Base-by-base conservation (phyloP, 345 rosid genomes). In the Odontarrhena argentea region DNA sequence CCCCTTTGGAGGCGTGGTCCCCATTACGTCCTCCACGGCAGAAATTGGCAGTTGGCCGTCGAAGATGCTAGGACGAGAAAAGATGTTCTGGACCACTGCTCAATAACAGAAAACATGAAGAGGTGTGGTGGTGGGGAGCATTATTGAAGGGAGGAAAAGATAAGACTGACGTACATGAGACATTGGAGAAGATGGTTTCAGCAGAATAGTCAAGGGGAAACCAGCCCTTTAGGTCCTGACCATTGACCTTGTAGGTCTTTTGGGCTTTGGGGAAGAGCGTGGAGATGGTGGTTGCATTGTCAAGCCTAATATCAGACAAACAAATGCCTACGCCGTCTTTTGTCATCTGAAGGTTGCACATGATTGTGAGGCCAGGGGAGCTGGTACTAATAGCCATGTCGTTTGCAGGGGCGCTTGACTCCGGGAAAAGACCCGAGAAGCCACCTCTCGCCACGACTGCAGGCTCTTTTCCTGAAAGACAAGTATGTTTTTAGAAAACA, bases 361-460 rank as follows among this genome's bases (percentile, higher is more conserved):
- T 70, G 71, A 89, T 2, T 48, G 82, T 74, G 61, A 81, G 53
- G 1, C 70, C 76, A 1, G 80, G 40, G 1, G 74, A 9, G 69
- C 81, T 76, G 1, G 78, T 42, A 0, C 73, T 26, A 7, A 63
- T 9, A 6, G 83, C 84, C 79, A 84, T 68, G 37, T 72, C 71
- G 6, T 62, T 76, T 0, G 95, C 95, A 10, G 51, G 60, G 25
- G 52, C 34, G n/a, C 85, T 78, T 0, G 91, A 86, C 67, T 88
- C 92, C 0, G 99, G 99, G 63, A 86, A 85, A 9, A 86, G 53
- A 52, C 99, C 96, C 0, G 97, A 83, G 65, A 86, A 84, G 14
- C 99, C 97, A 0, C 96, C 99, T 1, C 92, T 86, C 0, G 96
- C 97, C 14, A 88, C 70, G 12, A 88, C 86, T 15, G 71, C 68